These are phyloP conservation scores for Rhizopogon salebrosus DNA, from an alignment of 768 basidiomycete species.

Conservation along the genomic window DNA sequence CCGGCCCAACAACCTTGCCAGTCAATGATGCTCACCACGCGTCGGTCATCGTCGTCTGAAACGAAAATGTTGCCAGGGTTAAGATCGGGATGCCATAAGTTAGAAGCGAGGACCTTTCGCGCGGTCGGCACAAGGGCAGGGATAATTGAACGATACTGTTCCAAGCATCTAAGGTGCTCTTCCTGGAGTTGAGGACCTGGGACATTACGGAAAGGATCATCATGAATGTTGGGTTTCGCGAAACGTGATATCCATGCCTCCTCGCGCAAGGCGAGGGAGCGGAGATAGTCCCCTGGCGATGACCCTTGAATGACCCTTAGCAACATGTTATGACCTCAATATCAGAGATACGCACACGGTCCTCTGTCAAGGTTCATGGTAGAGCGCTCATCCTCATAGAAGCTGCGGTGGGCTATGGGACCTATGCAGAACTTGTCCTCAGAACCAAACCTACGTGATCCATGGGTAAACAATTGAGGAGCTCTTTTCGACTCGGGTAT, in stretches of 20 bases:
- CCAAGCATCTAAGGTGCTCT: slow-evolving; percentile 15
- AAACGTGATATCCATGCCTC: slow-evolving; percentile 11
- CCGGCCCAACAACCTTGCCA: slow-evolving; percentile 23
- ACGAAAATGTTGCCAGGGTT: slow-evolving; percentile 22
- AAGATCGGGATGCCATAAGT: slow-evolving; percentile 28
- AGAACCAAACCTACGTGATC: slow-evolving; percentile 10
- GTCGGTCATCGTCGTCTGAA: slow-evolving; percentile 8
- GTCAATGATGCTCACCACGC: slow-evolving; percentile 22
- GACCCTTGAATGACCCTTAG: slow-evolving; percentile 11
- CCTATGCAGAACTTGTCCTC: slow-evolving; percentile 26
- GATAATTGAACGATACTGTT: slow-evolving; percentile 16
- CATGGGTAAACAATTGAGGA: slow-evolving; percentile 5
- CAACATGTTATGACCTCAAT: background rate
- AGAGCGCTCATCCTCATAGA: slow-evolving; percentile 23
- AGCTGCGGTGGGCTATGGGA: slow-evolving; percentile 22
- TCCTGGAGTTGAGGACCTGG: slow-evolving; percentile 10
- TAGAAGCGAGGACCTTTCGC: slow-evolving; percentile 14
- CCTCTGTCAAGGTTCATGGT: slow-evolving; percentile 23
- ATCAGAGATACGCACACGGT: slow-evolving; percentile 24
- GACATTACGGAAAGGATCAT: slow-evolving; percentile 13
- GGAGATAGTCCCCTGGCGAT: slow-evolving; percentile 14
- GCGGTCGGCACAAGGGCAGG: slow-evolving; percentile 20
- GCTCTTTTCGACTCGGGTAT: slow-evolving; percentile 1
- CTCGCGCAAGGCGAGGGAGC: slow-evolving; percentile 17
- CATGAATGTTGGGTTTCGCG: slow-evolving; percentile 10